Evolutionary conservation across 106 monocot species (phyloP).

Genomic region (Dioscorea alata): DNA sequence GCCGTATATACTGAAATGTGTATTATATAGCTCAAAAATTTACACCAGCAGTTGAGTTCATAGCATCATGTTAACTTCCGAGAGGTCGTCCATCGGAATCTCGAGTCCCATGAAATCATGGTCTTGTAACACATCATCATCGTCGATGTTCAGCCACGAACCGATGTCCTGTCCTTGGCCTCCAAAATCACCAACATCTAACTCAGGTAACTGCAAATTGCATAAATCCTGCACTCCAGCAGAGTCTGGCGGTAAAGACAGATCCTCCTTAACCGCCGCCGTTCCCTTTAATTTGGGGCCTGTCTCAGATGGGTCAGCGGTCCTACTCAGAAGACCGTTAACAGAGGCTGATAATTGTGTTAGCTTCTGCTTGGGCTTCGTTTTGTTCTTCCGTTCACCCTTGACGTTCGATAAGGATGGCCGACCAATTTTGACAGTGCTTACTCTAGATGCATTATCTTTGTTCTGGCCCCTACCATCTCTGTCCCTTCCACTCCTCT

Average conservation of each 20-base stretch:
- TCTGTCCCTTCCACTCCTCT: constrained; percentile 56
- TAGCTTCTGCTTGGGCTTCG: constrained; percentile 49
- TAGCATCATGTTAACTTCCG: constrained; percentile 31
- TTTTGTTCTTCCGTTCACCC: constrained; percentile 45
- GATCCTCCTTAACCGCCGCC: neutral
- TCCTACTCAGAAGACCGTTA: constrained; percentile 13
- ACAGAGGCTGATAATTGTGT: constrained; percentile 35
- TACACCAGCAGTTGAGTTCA: constrained; percentile 6
- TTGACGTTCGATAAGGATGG: constrained; percentile 27
- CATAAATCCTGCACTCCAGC: constrained; percentile 16
- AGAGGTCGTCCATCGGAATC: constrained; percentile 57
- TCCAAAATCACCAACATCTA: constrained; percentile 33
- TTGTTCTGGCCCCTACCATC: constrained; percentile 39
- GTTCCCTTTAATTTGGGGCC: neutral
- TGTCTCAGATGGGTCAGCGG: constrained; percentile 9
- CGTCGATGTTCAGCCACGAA: constrained; percentile 43
- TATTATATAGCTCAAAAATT: constrained; percentile 3
- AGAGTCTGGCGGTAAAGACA: constrained; percentile 2
- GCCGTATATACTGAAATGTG: neutral
- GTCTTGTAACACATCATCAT: constrained; percentile 34
- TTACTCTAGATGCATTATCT: constrained; percentile 16
- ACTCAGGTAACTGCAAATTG: constrained; percentile 24
- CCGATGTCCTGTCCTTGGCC: constrained; percentile 47
- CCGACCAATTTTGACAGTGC: constrained; percentile 24
- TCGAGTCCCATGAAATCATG: constrained; percentile 39